These are phyloP conservation scores for Juncus effusus DNA, from an alignment of 176 grass and related monocot genomes.

Conservation along the genomic window DNA sequence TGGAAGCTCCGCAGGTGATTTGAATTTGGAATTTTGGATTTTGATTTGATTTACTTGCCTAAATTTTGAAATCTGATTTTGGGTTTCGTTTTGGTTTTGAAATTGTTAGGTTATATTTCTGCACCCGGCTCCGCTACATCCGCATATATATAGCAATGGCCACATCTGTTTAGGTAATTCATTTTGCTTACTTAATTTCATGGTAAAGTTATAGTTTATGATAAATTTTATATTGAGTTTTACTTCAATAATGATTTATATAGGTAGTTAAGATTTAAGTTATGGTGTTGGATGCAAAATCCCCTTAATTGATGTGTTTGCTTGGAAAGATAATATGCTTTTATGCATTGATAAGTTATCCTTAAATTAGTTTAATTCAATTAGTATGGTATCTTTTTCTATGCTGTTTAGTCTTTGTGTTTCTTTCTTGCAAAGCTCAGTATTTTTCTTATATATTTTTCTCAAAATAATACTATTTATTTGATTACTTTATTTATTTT, in stretches of 20 bases:
- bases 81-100: background rate
- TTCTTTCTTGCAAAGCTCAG: slow-evolving; percentile 1
- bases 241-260: background rate
- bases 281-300: background rate
- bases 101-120: slow-evolving; percentile 77
- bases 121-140: slow-evolving; percentile 81
- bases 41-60: background rate
- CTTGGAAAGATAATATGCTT: slow-evolving; percentile 19
- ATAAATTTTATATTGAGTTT: background rate
- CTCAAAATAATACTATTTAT: slow-evolving; percentile 17
- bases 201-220: background rate
- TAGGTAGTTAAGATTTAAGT: background rate
- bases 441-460: slow-evolving; percentile 1
- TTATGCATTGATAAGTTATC: slow-evolving; percentile 20
- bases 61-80: background rate
- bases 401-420: background rate
- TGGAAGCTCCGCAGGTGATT: slow-evolving; percentile 81
- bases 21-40: background rate
- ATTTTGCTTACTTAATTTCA: slow-evolving; percentile 18
- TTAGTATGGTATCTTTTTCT: background rate
- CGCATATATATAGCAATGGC: slow-evolving; percentile 88
- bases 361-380: slow-evolving; percentile 17
- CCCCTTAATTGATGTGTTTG: background rate
- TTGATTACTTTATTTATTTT: background rate
- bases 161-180: slow-evolving; percentile 92